Conservation (phyloP, 2,329 filamentous ascomycete genomes). For the Pseudogymnoascus sp. region DNA sequence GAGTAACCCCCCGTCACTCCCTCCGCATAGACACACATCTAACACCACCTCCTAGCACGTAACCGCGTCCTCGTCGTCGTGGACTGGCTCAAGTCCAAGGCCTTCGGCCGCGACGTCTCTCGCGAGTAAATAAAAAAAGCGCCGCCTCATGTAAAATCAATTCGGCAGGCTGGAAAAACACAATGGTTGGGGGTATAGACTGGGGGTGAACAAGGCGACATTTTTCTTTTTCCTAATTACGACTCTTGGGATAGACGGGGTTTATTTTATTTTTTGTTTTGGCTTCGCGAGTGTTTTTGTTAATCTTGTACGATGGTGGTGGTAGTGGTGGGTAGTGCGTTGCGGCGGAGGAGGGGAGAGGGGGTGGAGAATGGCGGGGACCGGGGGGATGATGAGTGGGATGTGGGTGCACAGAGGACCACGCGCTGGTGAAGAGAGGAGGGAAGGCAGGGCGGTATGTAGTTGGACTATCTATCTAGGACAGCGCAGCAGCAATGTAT, state of each 20-base stretch:
- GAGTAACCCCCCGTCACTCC: conserved; percentile 34
- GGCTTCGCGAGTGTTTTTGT: neutral
- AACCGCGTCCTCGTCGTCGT: conserved; percentile 88
- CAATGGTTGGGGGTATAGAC: conserved; percentile 3
- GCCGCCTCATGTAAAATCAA: neutral
- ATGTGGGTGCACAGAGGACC: neutral
- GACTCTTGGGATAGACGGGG: conserved; percentile 4
- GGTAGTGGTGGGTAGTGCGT: neutral
- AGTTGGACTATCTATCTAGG: neutral
- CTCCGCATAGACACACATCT: conserved; percentile 11
- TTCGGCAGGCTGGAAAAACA: conserved; percentile 1
- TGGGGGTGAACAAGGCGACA: neutral
- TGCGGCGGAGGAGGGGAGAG: neutral
- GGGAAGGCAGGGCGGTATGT: neutral
- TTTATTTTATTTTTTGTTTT: neutral
- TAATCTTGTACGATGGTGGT: conserved; percentile 3
- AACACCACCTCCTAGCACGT: conserved; percentile 49
- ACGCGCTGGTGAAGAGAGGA: neutral
- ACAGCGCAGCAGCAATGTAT: neutral
- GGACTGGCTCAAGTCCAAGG: conserved; percentile 95
- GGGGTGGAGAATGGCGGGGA: neutral
- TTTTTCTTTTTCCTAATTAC: conserved; percentile 1
- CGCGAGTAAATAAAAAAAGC: conserved; percentile 50
- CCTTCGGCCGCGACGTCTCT: conserved; percentile 92
- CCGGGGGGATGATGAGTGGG: neutral